Evolutionary conservation across 176 grass and related monocot species (phyloP).

Genomic region (Eleusine indica): DNA sequence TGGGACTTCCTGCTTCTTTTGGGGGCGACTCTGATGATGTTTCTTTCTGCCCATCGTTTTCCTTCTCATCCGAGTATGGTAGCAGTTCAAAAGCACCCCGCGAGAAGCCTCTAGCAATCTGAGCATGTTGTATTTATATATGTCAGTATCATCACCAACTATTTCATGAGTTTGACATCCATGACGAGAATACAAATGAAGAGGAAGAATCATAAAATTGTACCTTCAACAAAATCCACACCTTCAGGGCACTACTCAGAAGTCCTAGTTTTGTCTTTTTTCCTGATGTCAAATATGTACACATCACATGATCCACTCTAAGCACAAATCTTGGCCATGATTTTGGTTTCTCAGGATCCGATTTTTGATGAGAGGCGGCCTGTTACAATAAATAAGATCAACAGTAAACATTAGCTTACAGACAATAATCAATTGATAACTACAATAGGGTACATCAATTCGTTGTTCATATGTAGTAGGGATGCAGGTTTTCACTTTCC

Average conservation of each 20-base stretch:
- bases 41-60: conserved; percentile 57
- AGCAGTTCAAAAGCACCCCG: conserved; percentile 73
- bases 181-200: conserved; percentile 11
- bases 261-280: conserved; percentile 80
- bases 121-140: conserved; percentile 29
- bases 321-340: conserved; percentile 79
- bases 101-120: conserved; percentile 68
- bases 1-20: conserved; percentile 42
- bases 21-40: conserved; percentile 34
- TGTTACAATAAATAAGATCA: conserved; percentile 55
- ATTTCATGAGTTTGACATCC: not conserved
- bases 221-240: conserved; percentile 93
- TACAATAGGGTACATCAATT: not conserved
- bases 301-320: conserved; percentile 80
- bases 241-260: conserved; percentile 86
- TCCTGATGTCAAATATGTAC: conserved; percentile 80
- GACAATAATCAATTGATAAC: not conserved
- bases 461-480: too few relatives aligned
- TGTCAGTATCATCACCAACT: conserved; percentile 7
- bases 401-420: conserved; percentile 6
- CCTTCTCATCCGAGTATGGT: conserved; percentile 63
- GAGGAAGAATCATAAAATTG: conserved; percentile 1
- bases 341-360: conserved; percentile 65
- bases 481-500: too few relatives aligned
- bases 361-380: conserved; percentile 60